phyloP scores from a whole-genome alignment of 83 land plant species.

The Picea mariana region DNA sequence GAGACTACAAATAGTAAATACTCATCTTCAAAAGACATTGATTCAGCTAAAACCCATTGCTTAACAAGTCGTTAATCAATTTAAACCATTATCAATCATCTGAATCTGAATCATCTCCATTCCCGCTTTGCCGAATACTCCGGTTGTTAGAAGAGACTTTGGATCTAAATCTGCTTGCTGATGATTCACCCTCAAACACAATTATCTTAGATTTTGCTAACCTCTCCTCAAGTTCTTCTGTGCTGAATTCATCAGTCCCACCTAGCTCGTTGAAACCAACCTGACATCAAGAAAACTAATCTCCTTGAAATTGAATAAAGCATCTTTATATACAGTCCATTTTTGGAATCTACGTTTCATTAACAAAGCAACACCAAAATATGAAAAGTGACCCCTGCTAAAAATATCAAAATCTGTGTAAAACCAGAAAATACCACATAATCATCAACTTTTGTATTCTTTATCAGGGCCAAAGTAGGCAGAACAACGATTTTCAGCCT shows the following conservation, averaged over 20 bases:
- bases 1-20: too few species aligned
- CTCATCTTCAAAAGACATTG: not conserved
- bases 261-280: conserved; percentile 98
- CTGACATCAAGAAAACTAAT: conserved; percentile 32
- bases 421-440: conserved; percentile 77
- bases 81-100: conserved; percentile 26
- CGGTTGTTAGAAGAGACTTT: conserved; percentile 36
- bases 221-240: conserved; percentile 95
- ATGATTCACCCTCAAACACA: conserved; percentile 74
- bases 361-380: not conserved
- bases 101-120: conserved; percentile 67
- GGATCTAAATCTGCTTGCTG: conserved; percentile 29
- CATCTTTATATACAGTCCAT: not conserved
- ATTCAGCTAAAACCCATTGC: not conserved
- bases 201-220: conserved; percentile 81
- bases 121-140: conserved; percentile 74
- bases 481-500: conserved; percentile 84
- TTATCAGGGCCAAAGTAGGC: conserved; percentile 93
- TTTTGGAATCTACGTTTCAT: not conserved
- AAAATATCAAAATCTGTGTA: not conserved
- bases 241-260: conserved; percentile 93
- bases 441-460: conserved; percentile 95
- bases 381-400: too few species aligned
- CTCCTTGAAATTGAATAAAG: not conserved
- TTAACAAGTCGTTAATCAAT: too few species aligned